Evolutionary conservation across 2,329 filamentous ascomycete species (phyloP), one percentile per base, ranked within the genome.

Genomic region (Madurella mycetomatis): DNA sequence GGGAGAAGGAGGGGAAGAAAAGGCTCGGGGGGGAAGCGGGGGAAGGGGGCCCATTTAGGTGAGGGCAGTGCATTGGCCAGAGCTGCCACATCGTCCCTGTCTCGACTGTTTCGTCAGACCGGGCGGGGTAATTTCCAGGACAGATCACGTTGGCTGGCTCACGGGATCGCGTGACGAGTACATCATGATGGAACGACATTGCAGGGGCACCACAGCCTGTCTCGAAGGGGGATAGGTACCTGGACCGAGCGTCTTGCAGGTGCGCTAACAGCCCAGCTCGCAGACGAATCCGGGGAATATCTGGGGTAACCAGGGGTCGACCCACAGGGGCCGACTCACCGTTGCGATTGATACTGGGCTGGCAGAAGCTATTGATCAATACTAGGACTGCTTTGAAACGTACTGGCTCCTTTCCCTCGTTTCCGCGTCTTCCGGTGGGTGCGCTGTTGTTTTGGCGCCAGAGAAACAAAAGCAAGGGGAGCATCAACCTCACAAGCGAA

Each of bases 61-160:
- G 34, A 37, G 34, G 34, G 34, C 41, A 32, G 47, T 34, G 47
- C 34, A 49, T 49, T 41, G 43, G 49, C 47, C 30, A 46, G 40
- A 34, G 53, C 56, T 57, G 53, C 49, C 58, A 55, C 61, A 57
- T 55, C 53, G 59, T 61, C 59, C 61, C 61, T 65, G 63, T 55
- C 63, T 58, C 58, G 64, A 63, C 65, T 67, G 66, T 69, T 69
- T 71, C 68, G 70, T 72, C 70, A 72, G 70, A 71, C 66, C 69
- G 71, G 71, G 72, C 72, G 72, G 72, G 72, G 72, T 74, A 74
- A 69, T 53, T 48, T 55, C 52, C 60, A 57, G 55, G 54, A 55
- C 55, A 63, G 58, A 61, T 64, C 61, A 63, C 58, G 60, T 64
- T 61, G 62, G 42, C 54, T 50, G 54, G 47, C 45, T 49, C 49